A percentile compares a stretch with the other conserved stretches of the same genome.
Conservation (phyloP, 768 basidiomycete genomes). For the Lactarius trivialis region DNA sequence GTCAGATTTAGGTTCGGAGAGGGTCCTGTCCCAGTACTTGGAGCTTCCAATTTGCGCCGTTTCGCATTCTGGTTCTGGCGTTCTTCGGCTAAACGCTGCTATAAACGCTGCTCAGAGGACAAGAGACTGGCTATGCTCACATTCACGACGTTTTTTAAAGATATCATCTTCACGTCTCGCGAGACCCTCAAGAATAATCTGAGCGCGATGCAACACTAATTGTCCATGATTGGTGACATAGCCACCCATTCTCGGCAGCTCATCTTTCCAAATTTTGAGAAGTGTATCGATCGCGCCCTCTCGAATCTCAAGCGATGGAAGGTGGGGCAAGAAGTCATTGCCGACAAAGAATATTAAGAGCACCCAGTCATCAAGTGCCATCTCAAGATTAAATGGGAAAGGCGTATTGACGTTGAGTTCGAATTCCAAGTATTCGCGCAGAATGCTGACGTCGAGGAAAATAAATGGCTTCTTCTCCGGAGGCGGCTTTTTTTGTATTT, state of each 20-base stretch:
- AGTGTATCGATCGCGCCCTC: conserved; percentile 99
- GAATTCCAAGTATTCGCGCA: conserved; percentile 96
- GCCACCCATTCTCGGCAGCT: conserved; percentile 93
- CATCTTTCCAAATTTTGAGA: conserved; percentile 91
- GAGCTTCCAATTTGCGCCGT: conserved; percentile 66
- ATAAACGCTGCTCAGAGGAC: conserved; percentile 8
- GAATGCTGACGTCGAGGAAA: conserved; percentile 92
- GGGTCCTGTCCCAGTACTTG: conserved; percentile 37
- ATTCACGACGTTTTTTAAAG: conserved; percentile 85
- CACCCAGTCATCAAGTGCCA: conserved; percentile 99
- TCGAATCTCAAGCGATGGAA: conserved; percentile 96
- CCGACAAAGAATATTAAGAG: conserved; percentile 99
- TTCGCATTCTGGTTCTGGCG: conserved; percentile 90
- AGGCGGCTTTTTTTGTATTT: conserved; percentile 62
- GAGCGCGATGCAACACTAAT: conserved; percentile 76
- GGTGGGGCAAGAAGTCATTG: conserved; percentile 97
- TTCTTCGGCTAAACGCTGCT: conserved; percentile 64
- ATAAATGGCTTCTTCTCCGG: conserved; percentile 91
- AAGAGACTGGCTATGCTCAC: conserved; percentile 35
- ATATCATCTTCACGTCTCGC: conserved; percentile 95
- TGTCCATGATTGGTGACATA: conserved; percentile 92
- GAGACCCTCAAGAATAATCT: conserved; percentile 93
- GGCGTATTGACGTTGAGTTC: conserved; percentile 79
- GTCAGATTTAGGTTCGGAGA: conserved; percentile 45
- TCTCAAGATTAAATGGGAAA: conserved; percentile 90